Conservation (phyloP, 805 yeast genomes). For the Hanseniaspora singularis region DNA sequence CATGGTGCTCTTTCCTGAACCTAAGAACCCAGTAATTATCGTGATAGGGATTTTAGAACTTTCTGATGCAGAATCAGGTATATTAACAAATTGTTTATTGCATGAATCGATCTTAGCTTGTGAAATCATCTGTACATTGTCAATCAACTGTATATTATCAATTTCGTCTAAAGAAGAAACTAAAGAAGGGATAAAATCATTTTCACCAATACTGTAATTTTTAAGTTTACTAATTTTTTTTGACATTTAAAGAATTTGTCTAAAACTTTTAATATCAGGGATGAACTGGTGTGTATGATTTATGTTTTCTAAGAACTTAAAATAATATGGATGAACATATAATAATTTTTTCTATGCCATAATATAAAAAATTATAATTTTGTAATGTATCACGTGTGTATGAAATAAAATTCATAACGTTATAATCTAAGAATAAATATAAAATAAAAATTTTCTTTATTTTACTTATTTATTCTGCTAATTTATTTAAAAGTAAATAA, state of each 20-base stretch:
- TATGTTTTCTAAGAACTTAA: too few relatives aligned
- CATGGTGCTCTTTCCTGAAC: slow-evolving; percentile 86
- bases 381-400: too few relatives aligned
- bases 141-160: slow-evolving; percentile 21
- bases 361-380: too few relatives aligned
- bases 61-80: neutral
- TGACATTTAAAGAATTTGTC: neutral
- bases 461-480: too few relatives aligned
- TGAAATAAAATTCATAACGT: too few relatives aligned
- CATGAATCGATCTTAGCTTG: slow-evolving; percentile 25
- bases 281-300: too few relatives aligned
- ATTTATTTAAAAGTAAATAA: too few relatives aligned
- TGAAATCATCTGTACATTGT: slow-evolving; percentile 23
- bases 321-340: too few relatives aligned
- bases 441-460: too few relatives aligned
- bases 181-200: slow-evolving; percentile 27
- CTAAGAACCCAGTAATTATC: slow-evolving; percentile 86
- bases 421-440: too few relatives aligned
- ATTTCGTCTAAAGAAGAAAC: slow-evolving; percentile 25
- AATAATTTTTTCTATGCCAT: too few relatives aligned
- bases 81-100: slow-evolving; percentile 21
- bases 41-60: slow-evolving; percentile 88
- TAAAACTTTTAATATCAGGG: too few relatives aligned
- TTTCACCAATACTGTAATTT: slow-evolving; percentile 24
- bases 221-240: slow-evolving; percentile 18